A percentile compares a stretch with the other conserved stretches of the same genome.
phyloP scores from a whole-genome alignment of 108 stramenopile species.

The Cyclotella sp. region DNA sequence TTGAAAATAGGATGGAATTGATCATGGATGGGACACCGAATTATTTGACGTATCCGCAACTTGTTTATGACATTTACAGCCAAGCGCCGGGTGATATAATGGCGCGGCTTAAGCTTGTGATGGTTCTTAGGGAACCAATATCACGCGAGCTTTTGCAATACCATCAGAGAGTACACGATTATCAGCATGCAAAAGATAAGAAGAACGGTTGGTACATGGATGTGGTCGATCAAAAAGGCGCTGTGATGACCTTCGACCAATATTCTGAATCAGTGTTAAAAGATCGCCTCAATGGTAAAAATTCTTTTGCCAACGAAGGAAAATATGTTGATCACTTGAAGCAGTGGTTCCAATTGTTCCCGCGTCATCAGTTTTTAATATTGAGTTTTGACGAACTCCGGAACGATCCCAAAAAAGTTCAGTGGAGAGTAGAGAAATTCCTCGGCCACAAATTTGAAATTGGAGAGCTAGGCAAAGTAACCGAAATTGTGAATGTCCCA shows the following conservation, averaged over 20 bases:
- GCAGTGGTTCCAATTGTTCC: conserved; percentile 5
- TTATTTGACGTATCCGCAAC: conserved; percentile 3
- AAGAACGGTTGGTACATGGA: background rate
- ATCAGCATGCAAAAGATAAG: background rate
- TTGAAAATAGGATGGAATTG: background rate
- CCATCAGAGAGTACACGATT: background rate
- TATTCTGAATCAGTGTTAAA: background rate
- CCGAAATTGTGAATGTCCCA: background rate
- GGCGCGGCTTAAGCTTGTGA: conserved; percentile 4
- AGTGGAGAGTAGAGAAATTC: conserved; percentile 12
- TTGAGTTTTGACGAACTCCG: conserved; percentile 10
- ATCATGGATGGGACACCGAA: conserved; percentile 20
- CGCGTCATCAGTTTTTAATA: conserved; percentile 13
- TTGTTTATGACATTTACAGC: background rate
- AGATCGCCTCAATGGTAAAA: background rate
- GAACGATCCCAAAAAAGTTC: conserved; percentile 7
- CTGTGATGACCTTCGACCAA: background rate
- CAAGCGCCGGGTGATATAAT: background rate
- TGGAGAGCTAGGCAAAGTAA: background rate
- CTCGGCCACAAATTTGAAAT: background rate
- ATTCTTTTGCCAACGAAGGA: background rate
- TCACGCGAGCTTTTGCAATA: background rate
- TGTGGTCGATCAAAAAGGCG: background rate
- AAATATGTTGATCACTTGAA: conserved; percentile 16
- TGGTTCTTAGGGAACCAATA: conserved; percentile 1